phyloP scores from a whole-genome alignment of 345 rosid genomes.

The Nephelium lappaceum region DNA sequence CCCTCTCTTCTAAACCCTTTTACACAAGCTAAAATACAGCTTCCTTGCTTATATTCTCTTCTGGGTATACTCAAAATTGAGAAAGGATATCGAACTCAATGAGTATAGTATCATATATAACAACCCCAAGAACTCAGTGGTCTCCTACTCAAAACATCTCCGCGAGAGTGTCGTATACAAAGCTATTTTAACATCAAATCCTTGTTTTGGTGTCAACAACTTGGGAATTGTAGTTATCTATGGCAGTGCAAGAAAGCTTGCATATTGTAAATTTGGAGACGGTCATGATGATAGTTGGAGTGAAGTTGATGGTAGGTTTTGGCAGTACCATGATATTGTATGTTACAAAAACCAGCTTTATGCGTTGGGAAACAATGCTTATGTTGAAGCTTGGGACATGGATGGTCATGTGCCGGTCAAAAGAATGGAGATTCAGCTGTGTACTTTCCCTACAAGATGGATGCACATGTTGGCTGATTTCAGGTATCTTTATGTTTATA shows the following conservation, averaged over 20 bases:
- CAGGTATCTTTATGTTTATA: background rate
- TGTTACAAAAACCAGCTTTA: background rate
- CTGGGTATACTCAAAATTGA: background rate
- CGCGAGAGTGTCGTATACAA: background rate
- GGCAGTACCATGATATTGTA: background rate
- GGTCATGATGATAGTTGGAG: background rate
- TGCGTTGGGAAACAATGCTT: background rate
- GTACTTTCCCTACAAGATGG: background rate
- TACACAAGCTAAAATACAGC: background rate
- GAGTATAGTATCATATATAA: background rate
- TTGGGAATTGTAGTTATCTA: background rate
- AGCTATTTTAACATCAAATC: background rate
- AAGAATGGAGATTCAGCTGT: background rate
- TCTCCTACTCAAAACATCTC: background rate
- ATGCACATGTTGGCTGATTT: background rate
- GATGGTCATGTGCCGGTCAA: background rate
- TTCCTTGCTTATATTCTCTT: constrained; percentile 3
- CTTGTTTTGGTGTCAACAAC: background rate
- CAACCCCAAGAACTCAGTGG: no score
- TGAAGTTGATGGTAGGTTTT: constrained; percentile 1
- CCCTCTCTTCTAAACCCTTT: background rate
- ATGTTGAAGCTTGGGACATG: constrained; percentile 10
- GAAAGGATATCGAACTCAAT: background rate
- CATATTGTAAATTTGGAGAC: background rate
- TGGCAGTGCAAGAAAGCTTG: background rate